Base-by-base conservation (phyloP, 441 rosid genomes). In the Arabidopsis hybrid region DNA sequence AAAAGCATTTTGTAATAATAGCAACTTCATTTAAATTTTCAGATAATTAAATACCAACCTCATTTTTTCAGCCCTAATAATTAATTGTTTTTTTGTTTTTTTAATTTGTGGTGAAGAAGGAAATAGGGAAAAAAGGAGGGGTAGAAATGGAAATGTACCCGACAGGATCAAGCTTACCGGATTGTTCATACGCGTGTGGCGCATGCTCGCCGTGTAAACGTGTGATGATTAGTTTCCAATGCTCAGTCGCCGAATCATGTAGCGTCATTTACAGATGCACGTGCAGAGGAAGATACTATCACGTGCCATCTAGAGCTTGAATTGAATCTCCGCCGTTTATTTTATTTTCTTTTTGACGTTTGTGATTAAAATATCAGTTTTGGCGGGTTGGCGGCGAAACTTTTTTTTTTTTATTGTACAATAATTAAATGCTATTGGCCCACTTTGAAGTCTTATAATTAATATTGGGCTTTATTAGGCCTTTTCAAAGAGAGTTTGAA, bases 241-340 rank as follows among this genome's bases (percentile, higher is more conserved):
- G 93, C 69, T 80, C 89, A 52, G 29, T 55, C 11, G 75, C 85
- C 59, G 93, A 88, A 80, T 88, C 93, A 8, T 87, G 93, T 66
- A 89, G 91, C 3, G 83, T 89, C 35, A 85, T 89, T 10, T 89
- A 87, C 80, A 75, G 82, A 70, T 88, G 93, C 85, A 82, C 79
- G 74, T 86, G 91, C 59, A 80, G 69, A 76, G 93, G 93, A 42
- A 85, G 85, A 85, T 90, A 82, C 74, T 89, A 89, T 86, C 98
- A 82, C 72, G 96, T 90, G 31, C 96, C 98, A 38, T 92, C 96
- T 39, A n/a, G 77, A 8, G 73, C 74, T 58, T 77, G 5, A 40
- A 74, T 5, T 17, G 6, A 65, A 68, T 46, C 46, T 49, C 34
- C 43, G 0, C 66, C 75, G 75, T 76, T 7, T 57, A 16, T 47